These are phyloP conservation scores for Trichophaea hybrida DNA, from an alignment of 2,329 filamentous ascomycete species.

Conservation along the genomic window DNA sequence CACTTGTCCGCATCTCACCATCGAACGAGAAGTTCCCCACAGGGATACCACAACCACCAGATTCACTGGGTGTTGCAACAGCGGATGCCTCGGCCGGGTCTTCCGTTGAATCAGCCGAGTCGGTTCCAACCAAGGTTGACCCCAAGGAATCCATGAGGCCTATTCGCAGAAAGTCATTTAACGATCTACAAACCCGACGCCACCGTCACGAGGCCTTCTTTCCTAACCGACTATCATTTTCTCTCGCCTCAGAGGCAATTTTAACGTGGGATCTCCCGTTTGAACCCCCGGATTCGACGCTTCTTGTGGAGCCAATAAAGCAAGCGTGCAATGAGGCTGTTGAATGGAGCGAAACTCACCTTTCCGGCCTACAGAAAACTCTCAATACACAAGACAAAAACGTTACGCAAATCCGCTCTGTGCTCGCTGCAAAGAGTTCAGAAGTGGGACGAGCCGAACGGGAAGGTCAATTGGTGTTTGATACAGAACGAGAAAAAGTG, in stretches of 20 bases:
- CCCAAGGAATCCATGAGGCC: neutral
- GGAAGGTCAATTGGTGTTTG: neutral
- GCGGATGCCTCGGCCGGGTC: neutral
- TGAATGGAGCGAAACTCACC: neutral
- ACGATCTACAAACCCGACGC: neutral
- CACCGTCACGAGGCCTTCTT: neutral
- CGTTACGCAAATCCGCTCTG: neutral
- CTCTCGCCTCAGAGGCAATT: constrained; percentile 16
- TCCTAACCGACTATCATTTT: neutral
- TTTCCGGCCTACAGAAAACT: neutral
- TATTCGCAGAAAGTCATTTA: neutral
- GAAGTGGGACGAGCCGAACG: neutral
- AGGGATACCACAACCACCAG: too few relatives aligned
- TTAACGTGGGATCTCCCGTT: constrained; percentile 8
- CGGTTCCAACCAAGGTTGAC: neutral
- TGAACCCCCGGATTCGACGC: neutral
- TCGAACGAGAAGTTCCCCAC: neutral
- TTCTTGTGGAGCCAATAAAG: neutral
- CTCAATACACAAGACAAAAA: neutral
- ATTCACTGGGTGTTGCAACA: neutral
- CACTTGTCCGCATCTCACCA: neutral
- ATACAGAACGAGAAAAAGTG: constrained; percentile 2
- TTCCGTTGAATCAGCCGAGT: neutral
- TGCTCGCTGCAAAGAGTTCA: neutral
- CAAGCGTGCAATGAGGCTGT: neutral